Percentiles rank a stretch among this genome's conserved stretches.
phyloP scores from a whole-genome alignment of 768 basidiomycete genomes.

The Lactifluus pinguis region DNA sequence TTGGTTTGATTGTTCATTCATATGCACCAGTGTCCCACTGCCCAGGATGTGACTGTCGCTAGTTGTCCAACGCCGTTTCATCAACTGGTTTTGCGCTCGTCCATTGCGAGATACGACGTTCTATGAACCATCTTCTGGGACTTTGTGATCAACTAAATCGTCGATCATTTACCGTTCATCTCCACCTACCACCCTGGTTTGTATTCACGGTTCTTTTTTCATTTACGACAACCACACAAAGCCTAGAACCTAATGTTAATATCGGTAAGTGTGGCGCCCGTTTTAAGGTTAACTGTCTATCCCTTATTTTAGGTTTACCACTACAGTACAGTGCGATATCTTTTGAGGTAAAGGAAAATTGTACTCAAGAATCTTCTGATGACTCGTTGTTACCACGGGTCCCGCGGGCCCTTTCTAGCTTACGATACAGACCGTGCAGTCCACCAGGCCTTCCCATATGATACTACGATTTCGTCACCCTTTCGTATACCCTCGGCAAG shows the following conservation, averaged over 20 bases:
- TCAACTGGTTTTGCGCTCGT: not conserved
- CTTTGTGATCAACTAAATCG: not conserved
- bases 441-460: slow-evolving; percentile 89
- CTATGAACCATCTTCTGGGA: not conserved
- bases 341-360: not conserved
- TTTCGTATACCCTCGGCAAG: slow-evolving; percentile 50
- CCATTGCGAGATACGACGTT: not conserved
- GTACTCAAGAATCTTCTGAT: not conserved
- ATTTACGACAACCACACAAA: not conserved
- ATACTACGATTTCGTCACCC: slow-evolving; percentile 79
- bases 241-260: slow-evolving; percentile 4
- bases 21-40: not conserved
- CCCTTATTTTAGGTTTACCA: slow-evolving; percentile 10
- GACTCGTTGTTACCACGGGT: not conserved
- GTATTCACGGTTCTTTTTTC: slow-evolving; percentile 1
- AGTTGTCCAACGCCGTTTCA: slow-evolving; percentile 15
- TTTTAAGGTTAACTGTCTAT: slow-evolving; percentile 9
- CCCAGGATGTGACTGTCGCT: not conserved
- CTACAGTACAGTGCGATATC: not conserved
- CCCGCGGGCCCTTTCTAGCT: slow-evolving; percentile 1
- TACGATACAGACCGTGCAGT: slow-evolving; percentile 30
- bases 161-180: slow-evolving; percentile 4
- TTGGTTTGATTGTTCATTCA: not conserved
- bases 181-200: not conserved
- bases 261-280: not conserved